Conservation (phyloP, 495 filamentous ascomycete species). For the Alectoria sarmentosa region DNA sequence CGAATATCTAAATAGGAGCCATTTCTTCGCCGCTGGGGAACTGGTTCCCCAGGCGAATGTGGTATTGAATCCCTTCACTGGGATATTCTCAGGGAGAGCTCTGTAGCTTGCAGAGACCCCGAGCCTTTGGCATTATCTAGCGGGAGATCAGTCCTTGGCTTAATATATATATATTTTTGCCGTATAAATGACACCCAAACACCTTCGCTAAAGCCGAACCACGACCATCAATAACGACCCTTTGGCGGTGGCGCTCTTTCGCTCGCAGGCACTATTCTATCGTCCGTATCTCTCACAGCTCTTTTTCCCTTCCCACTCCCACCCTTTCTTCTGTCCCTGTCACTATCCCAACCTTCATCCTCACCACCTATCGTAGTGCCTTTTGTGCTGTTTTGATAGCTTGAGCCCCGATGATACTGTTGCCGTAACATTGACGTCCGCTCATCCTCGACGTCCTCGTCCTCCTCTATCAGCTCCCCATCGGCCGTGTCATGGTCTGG, state of each 20-base stretch:
- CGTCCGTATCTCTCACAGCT: conserved; percentile 32
- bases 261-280: conserved; percentile 35
- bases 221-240: neutral
- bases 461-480: conserved; percentile 57
- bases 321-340: conserved; percentile 28
- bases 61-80: neutral
- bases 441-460: conserved; percentile 45
- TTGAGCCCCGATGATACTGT: conserved; percentile 24
- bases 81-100: neutral
- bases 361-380: conserved; percentile 9
- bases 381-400: conserved; percentile 2
- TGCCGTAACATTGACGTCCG: conserved; percentile 46
- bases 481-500: conserved; percentile 67
- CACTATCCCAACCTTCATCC: conserved; percentile 28
- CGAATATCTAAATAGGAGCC: neutral
- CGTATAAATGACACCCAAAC: too few species aligned
- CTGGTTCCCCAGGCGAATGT: neutral
- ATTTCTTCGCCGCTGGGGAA: neutral
- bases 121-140: neutral
- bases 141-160: too few species aligned
- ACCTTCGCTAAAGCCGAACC: conserved; percentile 8
- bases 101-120: neutral
- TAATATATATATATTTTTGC: too few species aligned
- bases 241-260: conserved; percentile 36
- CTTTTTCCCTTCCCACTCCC: conserved; percentile 31